Evolutionary conservation across 2,329 filamentous ascomycete species (phyloP).

Genomic region (Chaetomiaceae sp.): DNA sequence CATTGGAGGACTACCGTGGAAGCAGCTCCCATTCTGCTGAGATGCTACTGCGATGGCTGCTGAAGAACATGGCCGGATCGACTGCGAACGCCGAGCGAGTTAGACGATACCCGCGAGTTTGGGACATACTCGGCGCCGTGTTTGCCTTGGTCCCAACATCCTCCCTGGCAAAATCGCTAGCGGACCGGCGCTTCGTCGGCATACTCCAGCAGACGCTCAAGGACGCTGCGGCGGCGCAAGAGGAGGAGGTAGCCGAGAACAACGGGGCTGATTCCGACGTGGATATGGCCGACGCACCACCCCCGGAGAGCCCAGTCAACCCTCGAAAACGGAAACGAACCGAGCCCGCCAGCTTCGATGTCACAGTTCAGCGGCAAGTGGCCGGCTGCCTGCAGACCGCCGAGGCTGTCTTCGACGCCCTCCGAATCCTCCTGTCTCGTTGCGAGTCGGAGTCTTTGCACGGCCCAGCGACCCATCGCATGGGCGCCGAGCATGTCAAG

Average conservation of each 20-base stretch:
- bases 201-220: conserved; percentile 63
- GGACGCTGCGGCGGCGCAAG: conserved; percentile 44
- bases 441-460: conserved; percentile 35
- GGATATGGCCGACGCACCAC: conserved; percentile 28
- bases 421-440: conserved; percentile 44
- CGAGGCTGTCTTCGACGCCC: conserved; percentile 44
- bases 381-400: conserved; percentile 44
- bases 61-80: conserved; percentile 55
- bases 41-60: conserved; percentile 57
- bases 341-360: conserved; percentile 34
- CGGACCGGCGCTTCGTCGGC: conserved; percentile 62
- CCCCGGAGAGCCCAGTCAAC: conserved; percentile 28
- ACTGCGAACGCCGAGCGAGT: conserved; percentile 46
- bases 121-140: conserved; percentile 58
- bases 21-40: conserved; percentile 49
- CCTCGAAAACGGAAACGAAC: conserved; percentile 47
- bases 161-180: conserved; percentile 65
- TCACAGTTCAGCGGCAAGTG: conserved; percentile 37
- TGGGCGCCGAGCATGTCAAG: conserved; percentile 55
- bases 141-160: conserved; percentile 64
- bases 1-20: conserved; percentile 40
- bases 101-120: conserved; percentile 53
- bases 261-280: conserved; percentile 21
- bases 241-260: not conserved
- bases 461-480: conserved; percentile 36